Percentiles rank a stretch among this genome's conserved stretches.
Evolutionary conservation across 2,329 filamentous ascomycete genomes (phyloP).

Genomic region (Sporothrix luriei): DNA sequence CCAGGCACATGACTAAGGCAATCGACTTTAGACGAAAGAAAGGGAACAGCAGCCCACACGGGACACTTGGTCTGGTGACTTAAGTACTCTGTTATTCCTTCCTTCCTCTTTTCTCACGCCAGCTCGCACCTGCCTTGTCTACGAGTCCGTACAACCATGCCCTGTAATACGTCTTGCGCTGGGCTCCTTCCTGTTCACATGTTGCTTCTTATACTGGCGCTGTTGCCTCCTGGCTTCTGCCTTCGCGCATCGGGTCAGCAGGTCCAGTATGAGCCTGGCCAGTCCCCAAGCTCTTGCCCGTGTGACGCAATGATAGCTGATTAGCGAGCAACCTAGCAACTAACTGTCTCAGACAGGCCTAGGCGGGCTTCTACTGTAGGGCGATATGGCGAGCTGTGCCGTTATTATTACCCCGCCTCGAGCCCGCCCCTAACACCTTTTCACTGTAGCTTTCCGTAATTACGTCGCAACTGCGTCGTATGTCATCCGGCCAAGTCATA

Average conservation of each 20-base stretch:
- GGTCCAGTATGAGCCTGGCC: slow-evolving; percentile 1
- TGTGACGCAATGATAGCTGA: slow-evolving; percentile 21
- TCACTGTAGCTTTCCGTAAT: not conserved
- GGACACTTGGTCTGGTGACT: slow-evolving; percentile 8
- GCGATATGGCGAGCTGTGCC: slow-evolving; percentile 15
- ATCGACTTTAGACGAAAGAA: not conserved
- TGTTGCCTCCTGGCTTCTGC: slow-evolving; percentile 24
- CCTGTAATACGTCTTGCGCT: too few relatives aligned
- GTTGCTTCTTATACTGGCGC: slow-evolving; percentile 3
- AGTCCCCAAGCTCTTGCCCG: not conserved
- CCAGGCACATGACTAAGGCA: slow-evolving; percentile 1
- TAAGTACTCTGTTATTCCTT: not conserved
- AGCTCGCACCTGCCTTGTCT: not conserved
- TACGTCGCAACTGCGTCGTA: not conserved
- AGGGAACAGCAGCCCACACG: not conserved
- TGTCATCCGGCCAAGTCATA: not conserved
- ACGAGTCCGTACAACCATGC: too few relatives aligned
- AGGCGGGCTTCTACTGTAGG: not conserved
- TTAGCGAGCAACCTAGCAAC: slow-evolving; percentile 17
- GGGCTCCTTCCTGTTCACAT: not conserved
- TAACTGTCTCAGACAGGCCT: not conserved
- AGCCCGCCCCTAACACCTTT: not conserved
- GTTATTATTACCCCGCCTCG: slow-evolving; percentile 22
- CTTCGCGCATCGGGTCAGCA: not conserved
- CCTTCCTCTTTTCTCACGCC: not conserved